Evolutionary conservation across 768 basidiomycete species (phyloP).

Genomic region (Pholiota conissans): DNA sequence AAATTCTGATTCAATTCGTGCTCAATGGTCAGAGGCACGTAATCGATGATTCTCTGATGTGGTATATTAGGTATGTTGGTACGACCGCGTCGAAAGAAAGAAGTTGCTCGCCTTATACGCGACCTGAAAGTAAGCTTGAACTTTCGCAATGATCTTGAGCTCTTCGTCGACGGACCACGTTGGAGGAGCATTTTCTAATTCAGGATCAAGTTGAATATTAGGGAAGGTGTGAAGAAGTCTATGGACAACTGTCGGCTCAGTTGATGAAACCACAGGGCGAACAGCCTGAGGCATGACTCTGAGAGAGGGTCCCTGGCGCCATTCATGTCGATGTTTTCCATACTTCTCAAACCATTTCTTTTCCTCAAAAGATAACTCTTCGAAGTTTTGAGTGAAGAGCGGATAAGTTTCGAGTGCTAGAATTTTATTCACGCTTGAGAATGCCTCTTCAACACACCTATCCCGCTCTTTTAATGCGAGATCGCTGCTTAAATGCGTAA

Average conservation of each 20-base stretch:
- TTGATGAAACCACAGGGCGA: too few relatives aligned
- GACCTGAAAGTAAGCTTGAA: slow-evolving; percentile 56
- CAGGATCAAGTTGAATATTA: slow-evolving; percentile 46
- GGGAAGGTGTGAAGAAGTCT: slow-evolving; percentile 52
- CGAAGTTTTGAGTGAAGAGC: slow-evolving; percentile 33
- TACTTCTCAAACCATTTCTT: slow-evolving; percentile 20
- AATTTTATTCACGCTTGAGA: slow-evolving; percentile 27
- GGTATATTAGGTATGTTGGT: too few relatives aligned
- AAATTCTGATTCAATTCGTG: slow-evolving; percentile 44
- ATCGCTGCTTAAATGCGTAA: not conserved
- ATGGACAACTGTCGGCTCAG: too few relatives aligned
- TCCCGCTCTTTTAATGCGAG: not conserved
- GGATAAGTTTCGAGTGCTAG: slow-evolving; percentile 39
- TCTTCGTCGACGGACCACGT: slow-evolving; percentile 40
- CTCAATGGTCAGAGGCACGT: slow-evolving; percentile 52
- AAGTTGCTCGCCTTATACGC: slow-evolving; percentile 45
- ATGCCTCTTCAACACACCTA: slow-evolving; percentile 21
- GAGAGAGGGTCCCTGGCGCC: too few relatives aligned
- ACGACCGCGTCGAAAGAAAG: too few relatives aligned
- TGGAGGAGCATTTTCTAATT: slow-evolving; percentile 36
- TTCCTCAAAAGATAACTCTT: slow-evolving; percentile 16
- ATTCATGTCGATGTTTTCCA: too few relatives aligned
- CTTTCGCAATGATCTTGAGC: slow-evolving; percentile 51
- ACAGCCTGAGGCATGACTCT: too few relatives aligned
- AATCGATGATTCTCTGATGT: slow-evolving; percentile 64